Base-by-base conservation (phyloP, 345 rosid genomes). In the Turnera subulata region DNA sequence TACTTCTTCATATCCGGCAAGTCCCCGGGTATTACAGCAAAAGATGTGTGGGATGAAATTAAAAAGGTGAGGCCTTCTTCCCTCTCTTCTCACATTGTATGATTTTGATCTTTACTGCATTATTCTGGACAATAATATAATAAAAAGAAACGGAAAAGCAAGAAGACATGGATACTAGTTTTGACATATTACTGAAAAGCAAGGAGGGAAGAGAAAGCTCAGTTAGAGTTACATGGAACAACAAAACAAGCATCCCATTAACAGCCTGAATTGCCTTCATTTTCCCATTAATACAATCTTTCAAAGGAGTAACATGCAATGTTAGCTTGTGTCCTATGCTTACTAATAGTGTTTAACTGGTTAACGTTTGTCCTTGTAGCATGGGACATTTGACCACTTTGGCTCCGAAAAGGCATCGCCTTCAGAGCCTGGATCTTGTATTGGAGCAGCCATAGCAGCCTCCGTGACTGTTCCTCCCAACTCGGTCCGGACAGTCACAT, bases 361-460 rank as follows among this genome's bases (percentile, higher is more conserved):
- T 49, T n/a, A 39, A 39, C 10, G 13, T 29, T 61, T 52, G 17
- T 52, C 22, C 16, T 64, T 58, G 26, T 62, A 92, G 97, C 72
- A 82, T 39, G 93, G 93, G 52, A 79, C 89, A 50, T 86, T 92
- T 54, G 85, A 84, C 69, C 57, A 62, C 26, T 73, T 89, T 10
- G 18, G 69, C 62, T 17, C 49, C 38, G 53, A 50, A 6, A 32
- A 57, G 29, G 20, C 14, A 40, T 65, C 57, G 32, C 76, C 87
- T 56, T 86, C 97, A 22, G 84, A 80, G 44, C 74, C 59, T 0
- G 95, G 95, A 52, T 86, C 93, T 35, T 86, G 91, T 0, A 86
- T 83, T 4, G 98, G 98, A 57, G 96, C 95, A 56, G 95, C 97
- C 43, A 69, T 92, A 64, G 91, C 93, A 54, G 98, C 95, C 43